Conservation (phyloP, 208 protist species). For the Zelonia costaricensis region DNA sequence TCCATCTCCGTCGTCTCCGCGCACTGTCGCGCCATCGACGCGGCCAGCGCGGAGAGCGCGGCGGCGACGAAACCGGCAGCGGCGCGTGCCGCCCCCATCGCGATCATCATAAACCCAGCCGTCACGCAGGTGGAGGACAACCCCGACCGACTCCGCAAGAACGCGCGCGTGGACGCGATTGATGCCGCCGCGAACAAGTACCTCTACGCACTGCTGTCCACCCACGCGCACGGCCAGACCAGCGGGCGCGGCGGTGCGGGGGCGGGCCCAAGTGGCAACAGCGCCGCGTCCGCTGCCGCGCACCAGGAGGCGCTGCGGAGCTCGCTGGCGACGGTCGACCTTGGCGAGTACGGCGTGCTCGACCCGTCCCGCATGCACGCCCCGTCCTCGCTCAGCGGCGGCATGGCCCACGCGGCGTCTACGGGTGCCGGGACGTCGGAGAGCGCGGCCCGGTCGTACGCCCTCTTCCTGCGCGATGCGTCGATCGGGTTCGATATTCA, state of each 20-base stretch:
- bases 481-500: constrained; percentile 79
- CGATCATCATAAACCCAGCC: constrained; percentile 63
- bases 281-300: constrained; percentile 21
- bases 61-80: not conserved
- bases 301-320: constrained; percentile 22
- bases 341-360: constrained; percentile 32
- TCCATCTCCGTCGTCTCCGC: constrained; percentile 5
- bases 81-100: constrained; percentile 4
- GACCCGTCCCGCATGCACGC: constrained; percentile 23
- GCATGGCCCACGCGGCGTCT: too few species aligned
- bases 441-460: constrained; percentile 34
- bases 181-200: constrained; percentile 45
- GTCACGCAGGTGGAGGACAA: constrained; percentile 37
- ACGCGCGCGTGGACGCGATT: constrained; percentile 67
- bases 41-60: not conserved
- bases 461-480: constrained; percentile 53
- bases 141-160: constrained; percentile 54
- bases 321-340: constrained; percentile 17
- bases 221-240: constrained; percentile 7
- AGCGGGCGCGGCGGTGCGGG: not conserved
- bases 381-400: not conserved
- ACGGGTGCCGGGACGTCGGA: not conserved
- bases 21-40: constrained; percentile 1
- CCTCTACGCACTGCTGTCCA: constrained; percentile 47
- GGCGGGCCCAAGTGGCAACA: too few species aligned